Percentiles rank a stretch among this genome's conserved stretches.
These are phyloP conservation scores for Vitis hybrid DNA, from an alignment of 177 flowering plant species.

Conservation along the genomic window DNA sequence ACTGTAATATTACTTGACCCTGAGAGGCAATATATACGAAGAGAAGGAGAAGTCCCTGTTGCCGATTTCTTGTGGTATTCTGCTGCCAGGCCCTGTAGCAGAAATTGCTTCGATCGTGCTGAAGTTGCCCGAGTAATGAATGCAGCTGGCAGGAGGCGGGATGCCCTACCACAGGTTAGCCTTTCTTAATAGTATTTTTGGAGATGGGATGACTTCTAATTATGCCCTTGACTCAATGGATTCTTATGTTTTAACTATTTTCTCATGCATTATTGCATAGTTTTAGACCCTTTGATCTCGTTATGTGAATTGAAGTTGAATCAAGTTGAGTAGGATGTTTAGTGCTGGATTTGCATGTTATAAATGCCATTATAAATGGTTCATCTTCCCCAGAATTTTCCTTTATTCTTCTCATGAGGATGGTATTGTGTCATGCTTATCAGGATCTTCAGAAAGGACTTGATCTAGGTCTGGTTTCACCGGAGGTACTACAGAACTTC, in stretches of 20 bases:
- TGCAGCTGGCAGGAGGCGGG: slow-evolving; percentile 93
- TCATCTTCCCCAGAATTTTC: not conserved
- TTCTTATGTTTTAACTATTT: not conserved
- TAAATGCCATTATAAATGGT: not conserved
- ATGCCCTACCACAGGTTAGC: slow-evolving; percentile 90
- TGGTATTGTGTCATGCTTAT: slow-evolving; percentile 14
- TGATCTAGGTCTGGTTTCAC: slow-evolving; percentile 93
- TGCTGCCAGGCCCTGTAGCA: slow-evolving; percentile 89
- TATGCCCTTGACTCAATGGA: not conserved
- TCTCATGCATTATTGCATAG: no score
- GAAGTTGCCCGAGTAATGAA: slow-evolving; percentile 98
- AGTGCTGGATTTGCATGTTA: not conserved
- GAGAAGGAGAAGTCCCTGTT: slow-evolving; percentile 93
- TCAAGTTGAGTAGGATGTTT: not conserved
- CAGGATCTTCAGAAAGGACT: slow-evolving; percentile 96
- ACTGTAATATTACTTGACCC: slow-evolving; percentile 89
- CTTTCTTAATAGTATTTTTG: not conserved
- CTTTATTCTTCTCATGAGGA: not conserved
- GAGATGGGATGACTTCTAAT: not conserved
- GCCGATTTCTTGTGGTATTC: slow-evolving; percentile 99
- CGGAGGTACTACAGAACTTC: slow-evolving; percentile 89
- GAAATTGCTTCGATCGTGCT: slow-evolving; percentile 97
- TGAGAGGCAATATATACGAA: slow-evolving; percentile 81
- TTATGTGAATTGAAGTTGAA: not conserved
- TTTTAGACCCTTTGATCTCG: not conserved